Evolutionary conservation across 1,284 basidiomycete species (phyloP), one percentile per base, ranked within the genome.

Genomic region (Fomitopsis pinicola): DNA sequence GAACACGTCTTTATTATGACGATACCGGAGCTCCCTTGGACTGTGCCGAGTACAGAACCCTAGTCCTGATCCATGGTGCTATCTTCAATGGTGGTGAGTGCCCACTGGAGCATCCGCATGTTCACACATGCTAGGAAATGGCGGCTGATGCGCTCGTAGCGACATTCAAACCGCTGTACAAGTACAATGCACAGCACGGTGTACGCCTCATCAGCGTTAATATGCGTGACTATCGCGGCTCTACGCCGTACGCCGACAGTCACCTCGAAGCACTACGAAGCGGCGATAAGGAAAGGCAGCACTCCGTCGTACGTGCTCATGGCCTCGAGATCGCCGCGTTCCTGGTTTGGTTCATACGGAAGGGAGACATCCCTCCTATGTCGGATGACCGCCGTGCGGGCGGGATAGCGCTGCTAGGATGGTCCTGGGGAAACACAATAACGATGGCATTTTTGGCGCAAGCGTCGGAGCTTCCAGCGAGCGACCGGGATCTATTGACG

Each of bases 381-480:
- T 22, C 28, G 30, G 59, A 30, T 26, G 50, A 46, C 9, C 26
- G 33, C 5, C 35, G 26, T 26, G n/a, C 30, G 22, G 64, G 64
- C 14, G 64, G 64, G 2, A 17, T 63, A 6, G 52, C 54, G 15
- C 17, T 65, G 22, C 17, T 63, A 2, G 59, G 57, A 7, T 65
- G 64, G 64, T 65, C 64, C 7, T 28, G 48, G 35, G 57, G 59
- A 10, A 63, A 58, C 35, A 6, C 38, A 1, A 12, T 58, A 9
- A 53, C 57, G 6, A 28, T 63, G 15, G 56, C 62, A 7, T 59
- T 65, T 30, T 22, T 65, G n/a, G 62, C 55, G 2, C 36, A 61
- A 35, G 64, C 62, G 3, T 33, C 59, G 2, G 44, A 42, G n/a
- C 52, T 65, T 5, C 50, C 61, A 7, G 52, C 55, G 33, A 46